Evolutionary conservation across 257 asterid species (phyloP).

Genomic region (Phtheirospermum japonicum): DNA sequence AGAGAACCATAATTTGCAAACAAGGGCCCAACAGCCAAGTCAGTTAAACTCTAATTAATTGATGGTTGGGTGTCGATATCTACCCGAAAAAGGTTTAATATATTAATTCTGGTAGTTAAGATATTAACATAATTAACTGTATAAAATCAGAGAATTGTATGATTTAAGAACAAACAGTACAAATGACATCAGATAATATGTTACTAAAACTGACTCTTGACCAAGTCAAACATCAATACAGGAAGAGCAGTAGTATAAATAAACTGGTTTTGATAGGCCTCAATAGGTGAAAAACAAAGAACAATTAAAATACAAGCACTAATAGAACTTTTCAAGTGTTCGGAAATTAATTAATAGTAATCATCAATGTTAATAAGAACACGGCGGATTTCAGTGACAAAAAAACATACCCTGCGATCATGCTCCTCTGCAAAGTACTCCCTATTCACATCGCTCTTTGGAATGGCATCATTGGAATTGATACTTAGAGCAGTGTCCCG

Average conservation of each 20-base stretch:
- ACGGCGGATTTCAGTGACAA: neutral
- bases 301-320: neutral
- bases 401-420: constrained; percentile 78
- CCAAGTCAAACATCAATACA: neutral
- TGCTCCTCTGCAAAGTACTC: constrained; percentile 98
- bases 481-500: constrained; percentile 90
- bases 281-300: neutral
- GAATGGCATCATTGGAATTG: constrained; percentile 86
- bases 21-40: constrained; percentile 5
- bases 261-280: neutral
- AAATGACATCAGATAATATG: neutral
- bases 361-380: neutral
- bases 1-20: neutral
- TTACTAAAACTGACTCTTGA: neutral
- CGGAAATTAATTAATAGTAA: neutral
- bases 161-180: neutral
- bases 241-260: neutral
- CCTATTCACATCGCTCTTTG: constrained; percentile 95
- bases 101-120: neutral
- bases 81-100: neutral
- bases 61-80: constrained; percentile 1
- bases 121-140: neutral
- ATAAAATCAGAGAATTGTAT: neutral
- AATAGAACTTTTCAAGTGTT: neutral
- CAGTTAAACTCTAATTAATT: constrained; percentile 5